phyloP scores from a whole-genome alignment of 768 basidiomycete genomes.

The Leucocoprinus leucothites region DNA sequence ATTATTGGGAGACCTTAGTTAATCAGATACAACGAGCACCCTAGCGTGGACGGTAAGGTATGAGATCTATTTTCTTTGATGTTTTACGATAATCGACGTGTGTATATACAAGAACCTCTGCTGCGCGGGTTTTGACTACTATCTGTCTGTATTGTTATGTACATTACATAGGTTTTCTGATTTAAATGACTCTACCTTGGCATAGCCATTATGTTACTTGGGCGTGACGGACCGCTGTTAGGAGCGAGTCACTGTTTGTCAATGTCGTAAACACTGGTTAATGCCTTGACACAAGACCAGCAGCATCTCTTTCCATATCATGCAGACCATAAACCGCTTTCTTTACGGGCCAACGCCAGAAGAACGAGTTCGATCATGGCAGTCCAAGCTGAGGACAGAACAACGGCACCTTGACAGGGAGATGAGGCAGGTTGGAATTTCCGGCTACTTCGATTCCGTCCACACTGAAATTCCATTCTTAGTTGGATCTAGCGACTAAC shows the following conservation, averaged over 20 bases:
- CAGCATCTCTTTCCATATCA: conserved; percentile 24
- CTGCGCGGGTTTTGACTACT: neutral
- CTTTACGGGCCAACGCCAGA: conserved; percentile 96
- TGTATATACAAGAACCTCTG: neutral
- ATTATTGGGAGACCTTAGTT: conserved; percentile 81
- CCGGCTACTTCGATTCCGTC: conserved; percentile 17
- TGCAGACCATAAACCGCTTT: conserved; percentile 90
- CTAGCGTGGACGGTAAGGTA: conserved; percentile 14
- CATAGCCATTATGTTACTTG: neutral
- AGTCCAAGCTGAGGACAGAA: conserved; percentile 79
- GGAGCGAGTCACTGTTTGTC: conserved; percentile 9
- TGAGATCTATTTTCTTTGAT: neutral
- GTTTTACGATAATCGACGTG: neutral
- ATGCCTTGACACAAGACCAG: neutral
- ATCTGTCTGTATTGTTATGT: conserved; percentile 7
- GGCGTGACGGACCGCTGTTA: conserved; percentile 2
- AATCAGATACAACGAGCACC: conserved; percentile 49
- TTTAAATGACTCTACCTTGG: neutral
- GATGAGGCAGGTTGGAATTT: conserved; percentile 82
- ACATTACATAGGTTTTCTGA: conserved; percentile 2
- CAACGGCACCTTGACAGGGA: conserved; percentile 86
- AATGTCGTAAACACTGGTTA: conserved; percentile 11
- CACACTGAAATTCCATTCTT: conserved; percentile 13
- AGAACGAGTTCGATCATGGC: conserved; percentile 91
- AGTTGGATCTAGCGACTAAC: conserved; percentile 81